A percentile compares a stretch with the other conserved stretches of the same genome.
These are phyloP conservation scores for Scheffersomyces segobiensis DNA, from an alignment of 1,139 yeast species.

Conservation along the genomic window DNA sequence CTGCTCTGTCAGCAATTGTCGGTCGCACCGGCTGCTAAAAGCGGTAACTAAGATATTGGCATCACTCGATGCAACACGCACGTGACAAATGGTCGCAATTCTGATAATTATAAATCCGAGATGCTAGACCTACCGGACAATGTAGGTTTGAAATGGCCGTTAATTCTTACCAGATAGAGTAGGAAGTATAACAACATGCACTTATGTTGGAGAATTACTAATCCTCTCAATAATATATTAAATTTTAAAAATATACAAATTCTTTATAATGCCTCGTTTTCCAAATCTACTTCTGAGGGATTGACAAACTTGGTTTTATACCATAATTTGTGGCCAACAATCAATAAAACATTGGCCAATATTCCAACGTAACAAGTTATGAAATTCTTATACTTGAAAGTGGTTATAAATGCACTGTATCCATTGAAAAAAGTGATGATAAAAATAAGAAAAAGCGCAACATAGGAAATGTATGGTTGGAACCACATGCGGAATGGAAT, in stretches of 20 bases:
- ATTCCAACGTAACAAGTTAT: conserved; percentile 13
- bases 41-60: background rate
- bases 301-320: conserved; percentile 2
- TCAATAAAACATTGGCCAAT: conserved; percentile 7
- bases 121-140: background rate
- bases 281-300: conserved; percentile 2
- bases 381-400: conserved; percentile 11
- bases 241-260: too few relatives aligned
- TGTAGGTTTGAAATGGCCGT: too few relatives aligned
- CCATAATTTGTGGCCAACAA: conserved; percentile 4
- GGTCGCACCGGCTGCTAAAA: background rate
- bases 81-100: background rate
- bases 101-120: background rate
- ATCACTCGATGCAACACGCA: background rate
- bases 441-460: conserved; percentile 16
- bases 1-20: background rate
- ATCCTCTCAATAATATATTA: too few relatives aligned
- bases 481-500: conserved; percentile 17
- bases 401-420: conserved; percentile 24
- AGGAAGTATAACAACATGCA: too few relatives aligned
- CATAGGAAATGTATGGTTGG: conserved; percentile 23
- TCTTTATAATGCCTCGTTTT: background rate
- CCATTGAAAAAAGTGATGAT: conserved; percentile 22
- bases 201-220: too few relatives aligned
- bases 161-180: too few relatives aligned